phyloP scores from a whole-genome alignment of 1,284 basidiomycete species.

The Phellopilus nigrolimitatus region DNA sequence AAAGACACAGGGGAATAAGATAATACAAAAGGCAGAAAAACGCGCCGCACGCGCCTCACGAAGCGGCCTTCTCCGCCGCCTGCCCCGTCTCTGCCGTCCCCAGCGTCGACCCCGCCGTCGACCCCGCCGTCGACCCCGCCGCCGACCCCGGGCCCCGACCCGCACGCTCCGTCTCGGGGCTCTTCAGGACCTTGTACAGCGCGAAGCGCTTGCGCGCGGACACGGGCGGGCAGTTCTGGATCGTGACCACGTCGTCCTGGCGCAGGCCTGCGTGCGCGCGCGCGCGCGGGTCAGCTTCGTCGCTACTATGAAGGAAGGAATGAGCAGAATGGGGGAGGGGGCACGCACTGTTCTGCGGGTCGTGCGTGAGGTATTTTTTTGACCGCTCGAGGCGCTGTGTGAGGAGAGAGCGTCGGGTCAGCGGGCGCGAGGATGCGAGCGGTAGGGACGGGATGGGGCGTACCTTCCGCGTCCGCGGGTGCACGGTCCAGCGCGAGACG shows the following conservation, averaged over 20 bases:
- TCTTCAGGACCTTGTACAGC: conserved; percentile 59
- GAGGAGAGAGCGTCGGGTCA: too few relatives aligned
- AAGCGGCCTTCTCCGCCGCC: too few relatives aligned
- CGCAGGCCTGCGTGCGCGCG: conserved; percentile 36
- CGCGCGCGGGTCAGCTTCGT: too few relatives aligned
- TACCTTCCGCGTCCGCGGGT: conserved; percentile 72
- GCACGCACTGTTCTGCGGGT: conserved; percentile 57
- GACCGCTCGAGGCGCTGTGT: conserved; percentile 59
- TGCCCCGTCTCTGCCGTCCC: not conserved
- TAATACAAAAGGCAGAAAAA: too few relatives aligned
- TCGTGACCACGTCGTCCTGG: conserved; percentile 62
- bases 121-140: not conserved
- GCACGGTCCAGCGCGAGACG: conserved; percentile 63
- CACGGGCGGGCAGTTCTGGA: conserved; percentile 73
- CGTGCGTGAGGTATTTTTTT: conserved; percentile 74
- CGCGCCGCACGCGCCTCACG: too few relatives aligned
- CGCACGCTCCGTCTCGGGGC: conserved; percentile 60
- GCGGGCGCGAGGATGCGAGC: too few relatives aligned
- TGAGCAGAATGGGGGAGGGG: not conserved
- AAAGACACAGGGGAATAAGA: too few relatives aligned
- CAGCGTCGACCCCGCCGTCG: not conserved
- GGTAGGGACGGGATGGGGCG: conserved; percentile 21
- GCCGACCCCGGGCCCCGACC: conserved; percentile 6
- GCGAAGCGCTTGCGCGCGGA: conserved; percentile 73
- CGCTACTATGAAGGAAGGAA: not conserved